These are phyloP conservation scores for Gentiana macrophylla DNA, from an alignment of 257 asterid species.

Conservation along the genomic window DNA sequence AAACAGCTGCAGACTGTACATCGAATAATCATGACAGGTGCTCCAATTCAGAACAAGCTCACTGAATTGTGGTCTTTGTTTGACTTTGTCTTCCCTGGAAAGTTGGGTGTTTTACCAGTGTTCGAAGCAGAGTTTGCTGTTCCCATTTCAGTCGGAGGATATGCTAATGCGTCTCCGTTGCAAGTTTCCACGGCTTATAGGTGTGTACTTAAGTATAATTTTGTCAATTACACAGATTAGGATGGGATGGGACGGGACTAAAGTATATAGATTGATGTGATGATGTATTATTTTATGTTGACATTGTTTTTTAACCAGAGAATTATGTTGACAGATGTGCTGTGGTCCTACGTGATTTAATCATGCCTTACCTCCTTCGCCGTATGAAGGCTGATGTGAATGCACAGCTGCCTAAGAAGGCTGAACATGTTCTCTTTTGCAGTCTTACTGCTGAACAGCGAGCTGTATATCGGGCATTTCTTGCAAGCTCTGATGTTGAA, in stretches of 20 bases:
- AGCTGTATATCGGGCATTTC: constrained; percentile 88
- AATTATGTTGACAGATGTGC: constrained; percentile 61
- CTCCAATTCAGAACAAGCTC: constrained; percentile 96
- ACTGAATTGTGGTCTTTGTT: constrained; percentile 96
- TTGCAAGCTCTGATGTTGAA: constrained; percentile 97
- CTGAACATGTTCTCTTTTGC: constrained; percentile 97
- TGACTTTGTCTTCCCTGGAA: constrained; percentile 98
- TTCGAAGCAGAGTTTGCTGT: constrained; percentile 98
- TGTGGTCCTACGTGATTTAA: constrained; percentile 88
- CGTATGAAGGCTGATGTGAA: constrained; percentile 94
- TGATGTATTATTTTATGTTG: background rate
- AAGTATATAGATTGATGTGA: background rate
- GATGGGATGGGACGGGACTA: background rate
- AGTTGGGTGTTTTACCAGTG: constrained; percentile 90
- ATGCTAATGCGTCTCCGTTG: constrained; percentile 91
- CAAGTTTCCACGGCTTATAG: constrained; percentile 99
- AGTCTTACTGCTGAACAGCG: constrained; percentile 85
- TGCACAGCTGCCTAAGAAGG: constrained; percentile 86
- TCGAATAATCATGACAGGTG: constrained; percentile 92
- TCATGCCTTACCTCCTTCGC: constrained; percentile 98
- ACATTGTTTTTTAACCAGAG: background rate
- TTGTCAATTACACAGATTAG: background rate
- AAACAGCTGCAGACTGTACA: constrained; percentile 97
- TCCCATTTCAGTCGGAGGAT: constrained; percentile 97
- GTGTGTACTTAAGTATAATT: constrained; percentile 23